Evolutionary conservation across 768 basidiomycete genomes (phyloP).

Genomic region (Lactarius hatsudake): DNA sequence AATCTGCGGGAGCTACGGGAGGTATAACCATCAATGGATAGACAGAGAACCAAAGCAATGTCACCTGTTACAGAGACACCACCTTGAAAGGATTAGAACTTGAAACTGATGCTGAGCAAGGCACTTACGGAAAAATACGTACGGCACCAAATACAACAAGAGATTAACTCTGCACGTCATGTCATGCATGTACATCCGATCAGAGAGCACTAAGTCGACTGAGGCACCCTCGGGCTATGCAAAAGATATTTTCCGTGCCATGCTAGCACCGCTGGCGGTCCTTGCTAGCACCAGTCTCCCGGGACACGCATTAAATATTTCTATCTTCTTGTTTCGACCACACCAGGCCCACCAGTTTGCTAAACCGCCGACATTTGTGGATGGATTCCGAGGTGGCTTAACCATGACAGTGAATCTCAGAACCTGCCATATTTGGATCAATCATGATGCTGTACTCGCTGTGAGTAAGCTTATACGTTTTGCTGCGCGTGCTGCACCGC

Average conservation of each 20-base stretch:
- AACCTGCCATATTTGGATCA: not conserved
- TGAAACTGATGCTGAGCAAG: conserved; percentile 4
- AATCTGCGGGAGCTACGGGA: conserved; percentile 3
- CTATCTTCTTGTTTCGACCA: not conserved
- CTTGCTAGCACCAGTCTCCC: not conserved
- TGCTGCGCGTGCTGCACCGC: not conserved
- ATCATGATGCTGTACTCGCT: not conserved
- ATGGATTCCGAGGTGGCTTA: not conserved
- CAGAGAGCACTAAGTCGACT: not conserved
- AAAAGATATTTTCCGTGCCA: not conserved
- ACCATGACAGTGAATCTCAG: not conserved
- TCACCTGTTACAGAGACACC: not conserved
- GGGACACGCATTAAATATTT: not conserved
- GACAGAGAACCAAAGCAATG: not conserved
- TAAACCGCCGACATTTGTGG: not conserved
- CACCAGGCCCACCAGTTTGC: not conserved
- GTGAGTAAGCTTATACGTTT: not conserved
- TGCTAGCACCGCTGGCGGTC: not conserved
- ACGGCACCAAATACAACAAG: not conserved
- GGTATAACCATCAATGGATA: not conserved
- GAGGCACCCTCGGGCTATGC: not conserved
- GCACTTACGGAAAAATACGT: conserved; percentile 4
- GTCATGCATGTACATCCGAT: not conserved
- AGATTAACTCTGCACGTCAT: not conserved
- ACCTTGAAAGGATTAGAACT: conserved; percentile 14